Evolutionary conservation across 2,329 filamentous ascomycete genomes (phyloP), one percentile per base, ranked within the genome.

Genomic region (Alternaria ventricosa): DNA sequence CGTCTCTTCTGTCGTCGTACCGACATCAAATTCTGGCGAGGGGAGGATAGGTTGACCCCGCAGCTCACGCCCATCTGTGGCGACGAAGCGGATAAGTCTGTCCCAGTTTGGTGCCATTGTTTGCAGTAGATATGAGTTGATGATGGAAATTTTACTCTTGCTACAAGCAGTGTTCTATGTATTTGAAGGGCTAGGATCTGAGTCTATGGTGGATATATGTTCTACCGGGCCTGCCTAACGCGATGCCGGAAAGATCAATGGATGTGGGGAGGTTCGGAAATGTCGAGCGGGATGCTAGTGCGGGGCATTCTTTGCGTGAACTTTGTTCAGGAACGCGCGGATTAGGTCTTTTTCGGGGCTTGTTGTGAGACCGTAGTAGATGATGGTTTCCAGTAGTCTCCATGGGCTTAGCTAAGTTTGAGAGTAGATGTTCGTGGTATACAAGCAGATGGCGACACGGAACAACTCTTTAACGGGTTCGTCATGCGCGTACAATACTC

Each of bases 71-170:
- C 85, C 85, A 55, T 88, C 85, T 0, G 80, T 82, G 13, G 85
- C 82, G 15, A 83, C 78, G 71, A 88, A 88, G 30, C 87, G 85
- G 58, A 88, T 87, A 0, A 88, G 78, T 55, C 86, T 79, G 59
- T 84, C 78, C 86, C 87, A 88, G 43, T 68, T 72, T 43, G 69
- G 71, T 61, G 71, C 61, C 71, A 73, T 71, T 64, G 47, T 45
- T 36, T 46, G 8, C 11, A 12, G 13, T 43, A 47, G 7, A 23
- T 22, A 6, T 57, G 28, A 11, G 43, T 44, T 28, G 41, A 27
- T 56, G 41, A 50, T 53, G 13, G 11, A 13, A 41, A 15, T 8
- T 6, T 4, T 4, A 11, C 13, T 12, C 13, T 6, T 13, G 2
- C 30, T 23, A n/a, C 28, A 45, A 36, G 23, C 4, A n/a, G 18